Evolutionary conservation across 2,329 filamentous ascomycete species (phyloP).

Genomic region (Fusarium metavorans): DNA sequence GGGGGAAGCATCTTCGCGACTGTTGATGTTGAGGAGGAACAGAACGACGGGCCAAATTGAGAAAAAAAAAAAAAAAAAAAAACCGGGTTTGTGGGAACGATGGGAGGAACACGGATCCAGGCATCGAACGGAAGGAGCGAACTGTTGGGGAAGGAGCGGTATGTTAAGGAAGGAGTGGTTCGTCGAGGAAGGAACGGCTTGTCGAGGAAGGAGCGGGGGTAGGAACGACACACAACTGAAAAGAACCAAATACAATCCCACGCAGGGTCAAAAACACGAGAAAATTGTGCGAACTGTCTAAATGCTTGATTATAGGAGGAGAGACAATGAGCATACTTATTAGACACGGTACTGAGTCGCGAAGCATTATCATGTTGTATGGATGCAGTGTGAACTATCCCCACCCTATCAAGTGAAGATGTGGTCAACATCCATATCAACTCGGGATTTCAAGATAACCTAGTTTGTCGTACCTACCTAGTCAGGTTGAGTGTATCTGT

Average conservation of each 20-base stretch:
- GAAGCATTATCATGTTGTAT: neutral
- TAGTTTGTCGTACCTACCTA: too few relatives aligned
- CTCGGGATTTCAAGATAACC: neutral
- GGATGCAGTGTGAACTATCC: neutral
- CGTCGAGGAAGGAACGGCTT: neutral
- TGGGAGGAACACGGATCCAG: neutral
- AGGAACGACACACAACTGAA: neutral
- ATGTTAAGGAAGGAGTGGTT: neutral
- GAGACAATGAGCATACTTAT: neutral
- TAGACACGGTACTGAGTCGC: neutral
- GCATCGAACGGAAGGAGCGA: neutral
- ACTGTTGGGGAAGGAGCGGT: neutral
- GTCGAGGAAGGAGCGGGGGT: neutral
- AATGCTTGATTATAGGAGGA: neutral
- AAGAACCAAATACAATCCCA: neutral
- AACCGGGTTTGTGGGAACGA: neutral
- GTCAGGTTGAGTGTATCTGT: too few relatives aligned
- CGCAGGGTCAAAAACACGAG: neutral
- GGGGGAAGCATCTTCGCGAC: neutral
- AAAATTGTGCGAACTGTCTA: neutral
- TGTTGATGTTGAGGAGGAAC: neutral
- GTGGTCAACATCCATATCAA: neutral
- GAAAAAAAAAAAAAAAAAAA: neutral
- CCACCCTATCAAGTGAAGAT: neutral
- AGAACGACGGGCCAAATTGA: neutral